phyloP scores from a whole-genome alignment of 495 filamentous ascomycete species.

The Neurospora sp. region DNA sequence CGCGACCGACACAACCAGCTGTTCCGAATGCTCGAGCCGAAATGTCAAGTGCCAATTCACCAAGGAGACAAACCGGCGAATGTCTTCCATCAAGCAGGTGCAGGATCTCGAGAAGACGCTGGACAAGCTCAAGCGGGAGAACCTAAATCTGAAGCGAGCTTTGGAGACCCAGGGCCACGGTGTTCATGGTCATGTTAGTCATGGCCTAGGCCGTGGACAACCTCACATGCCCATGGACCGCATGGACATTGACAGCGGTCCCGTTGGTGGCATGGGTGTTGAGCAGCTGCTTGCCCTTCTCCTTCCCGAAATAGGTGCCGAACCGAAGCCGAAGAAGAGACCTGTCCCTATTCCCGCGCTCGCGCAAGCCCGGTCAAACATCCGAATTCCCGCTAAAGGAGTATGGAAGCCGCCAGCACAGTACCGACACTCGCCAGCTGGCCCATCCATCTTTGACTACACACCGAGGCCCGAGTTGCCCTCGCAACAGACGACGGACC shows the following conservation, averaged over 20 bases:
- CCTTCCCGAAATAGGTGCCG: constrained; percentile 59
- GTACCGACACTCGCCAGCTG: constrained; percentile 47
- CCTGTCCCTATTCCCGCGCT: constrained; percentile 56
- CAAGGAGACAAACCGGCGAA: constrained; percentile 95
- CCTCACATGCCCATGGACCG: constrained; percentile 46
- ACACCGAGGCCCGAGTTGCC: constrained; percentile 54
- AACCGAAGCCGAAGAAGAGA: constrained; percentile 49
- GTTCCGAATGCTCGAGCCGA: constrained; percentile 90
- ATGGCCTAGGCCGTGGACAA: not conserved
- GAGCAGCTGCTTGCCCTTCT: constrained; percentile 47
- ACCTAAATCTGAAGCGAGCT: constrained; percentile 42
- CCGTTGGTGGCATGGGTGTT: constrained; percentile 11
- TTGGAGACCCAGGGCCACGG: not conserved
- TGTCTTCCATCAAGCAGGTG: constrained; percentile 99
- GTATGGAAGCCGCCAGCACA: constrained; percentile 74
- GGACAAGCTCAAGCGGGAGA: constrained; percentile 58
- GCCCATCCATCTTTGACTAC: constrained; percentile 34
- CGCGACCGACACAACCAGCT: constrained; percentile 89
- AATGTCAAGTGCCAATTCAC: constrained; percentile 98
- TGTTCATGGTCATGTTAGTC: not conserved
- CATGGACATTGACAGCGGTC: constrained; percentile 50
- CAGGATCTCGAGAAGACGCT: constrained; percentile 95
- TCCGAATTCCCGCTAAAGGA: constrained; percentile 63
- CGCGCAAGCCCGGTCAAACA: constrained; percentile 57
- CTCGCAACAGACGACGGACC: constrained; percentile 57